phyloP scores from a whole-genome alignment of 192 early-diverging fungal species.

The Funneliformis mosseae region DNA sequence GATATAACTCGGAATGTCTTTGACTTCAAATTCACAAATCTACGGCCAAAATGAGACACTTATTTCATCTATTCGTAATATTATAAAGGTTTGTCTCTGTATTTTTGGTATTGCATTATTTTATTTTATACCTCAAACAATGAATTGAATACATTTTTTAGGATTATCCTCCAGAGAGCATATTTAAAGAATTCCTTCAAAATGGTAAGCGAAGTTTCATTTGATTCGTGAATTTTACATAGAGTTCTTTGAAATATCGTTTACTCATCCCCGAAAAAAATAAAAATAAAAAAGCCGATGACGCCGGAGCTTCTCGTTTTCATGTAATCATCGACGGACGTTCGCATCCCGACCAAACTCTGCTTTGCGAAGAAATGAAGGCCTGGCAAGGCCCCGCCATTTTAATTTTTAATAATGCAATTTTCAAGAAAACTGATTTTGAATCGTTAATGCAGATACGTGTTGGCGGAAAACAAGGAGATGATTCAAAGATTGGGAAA shows the following conservation, averaged over 20 bases:
- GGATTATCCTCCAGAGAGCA: slow-evolving; percentile 23
- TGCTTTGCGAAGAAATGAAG: slow-evolving; percentile 18
- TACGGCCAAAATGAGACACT: slow-evolving; percentile 21
- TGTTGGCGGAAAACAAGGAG: slow-evolving; percentile 26
- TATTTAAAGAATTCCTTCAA: slow-evolving; percentile 36
- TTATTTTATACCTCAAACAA: neutral
- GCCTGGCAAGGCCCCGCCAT: slow-evolving; percentile 40
- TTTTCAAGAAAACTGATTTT: slow-evolving; percentile 31
- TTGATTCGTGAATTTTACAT: neutral
- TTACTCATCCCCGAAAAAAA: neutral
- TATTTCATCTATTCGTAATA: slow-evolving; percentile 20
- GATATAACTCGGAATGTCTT: neutral
- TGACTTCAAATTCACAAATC: neutral
- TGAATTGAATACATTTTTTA: neutral
- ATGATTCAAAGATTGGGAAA: neutral
- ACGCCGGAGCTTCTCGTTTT: slow-evolving; percentile 31
- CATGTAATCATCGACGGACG: slow-evolving; percentile 30
- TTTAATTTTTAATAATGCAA: slow-evolving; percentile 33
- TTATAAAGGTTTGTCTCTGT: neutral
- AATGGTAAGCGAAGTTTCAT: slow-evolving; percentile 7
- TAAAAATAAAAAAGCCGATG: slow-evolving; percentile 18
- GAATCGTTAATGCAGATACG: slow-evolving; percentile 28
- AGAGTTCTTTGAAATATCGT: neutral
- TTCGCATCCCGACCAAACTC: neutral
- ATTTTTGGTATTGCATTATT: neutral